Evolutionary conservation across 2,329 filamentous ascomycete species (phyloP), one percentile per base, ranked within the genome.

Genomic region (Didymosphaeria variabile): DNA sequence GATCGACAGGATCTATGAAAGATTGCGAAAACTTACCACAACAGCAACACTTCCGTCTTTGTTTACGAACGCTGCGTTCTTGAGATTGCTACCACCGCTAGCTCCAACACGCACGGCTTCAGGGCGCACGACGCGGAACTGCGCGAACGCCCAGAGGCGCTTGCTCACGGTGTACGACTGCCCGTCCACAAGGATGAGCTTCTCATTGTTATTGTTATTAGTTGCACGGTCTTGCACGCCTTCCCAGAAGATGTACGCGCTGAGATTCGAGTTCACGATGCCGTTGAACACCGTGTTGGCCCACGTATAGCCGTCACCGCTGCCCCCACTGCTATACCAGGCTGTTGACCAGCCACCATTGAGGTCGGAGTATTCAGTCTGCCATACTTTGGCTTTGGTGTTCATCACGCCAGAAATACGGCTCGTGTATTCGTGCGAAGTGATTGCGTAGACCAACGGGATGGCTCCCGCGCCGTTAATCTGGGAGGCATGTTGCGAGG

Each of bases 221-320:
- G 73, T 77, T 10, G 78, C 77, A 44, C 76, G 77, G 60, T 77
- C 78, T 29, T 80, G 77, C 17, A 72, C 68, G 21, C 84, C 83
- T 68, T 84, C 81, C 85, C 85, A 87, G 74, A 85, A 87, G 5
- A 87, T 76, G 66, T 86, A 87, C 0, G 80, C 85, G 8, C 80
- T 83, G 5, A 84, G 75, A 65, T 84, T 82, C 26, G 79, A 79
- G 66, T 80, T 81, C 6, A 83, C 77, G 15, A 87, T 74, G 21
- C 80, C 83, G 34, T 78, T 78, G 71, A 83, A 82, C 47, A 87
- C 81, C 64, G 84, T 83, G 65, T 83, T 83, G 1, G 85, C 85
- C 85, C 84, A 87, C 2, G 83, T 85, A 65, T 84, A 76, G 7
- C 85, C 86, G 62, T 87, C 85, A 40, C 81, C 81, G 0, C 77